Conservation (phyloP, 2,329 filamentous ascomycete genomes). For the Exophiala bonariae region DNA sequence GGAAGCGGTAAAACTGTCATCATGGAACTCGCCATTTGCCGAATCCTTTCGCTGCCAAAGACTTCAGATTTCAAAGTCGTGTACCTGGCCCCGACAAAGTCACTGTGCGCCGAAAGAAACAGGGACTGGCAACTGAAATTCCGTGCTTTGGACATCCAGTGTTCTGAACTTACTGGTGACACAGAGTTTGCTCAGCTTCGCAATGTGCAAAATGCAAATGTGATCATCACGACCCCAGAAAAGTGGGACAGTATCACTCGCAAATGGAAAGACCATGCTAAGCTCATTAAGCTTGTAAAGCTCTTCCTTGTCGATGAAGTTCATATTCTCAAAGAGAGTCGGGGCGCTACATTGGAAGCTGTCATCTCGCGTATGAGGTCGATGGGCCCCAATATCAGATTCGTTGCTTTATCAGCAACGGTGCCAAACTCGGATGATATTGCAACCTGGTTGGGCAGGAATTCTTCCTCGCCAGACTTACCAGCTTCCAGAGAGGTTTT, state of each 20-base stretch:
- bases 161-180: constrained; percentile 79
- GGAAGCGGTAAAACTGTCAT: constrained; percentile 83
- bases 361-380: constrained; percentile 88
- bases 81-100: constrained; percentile 83
- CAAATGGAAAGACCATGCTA: constrained; percentile 80
- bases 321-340: constrained; percentile 76
- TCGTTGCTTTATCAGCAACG: constrained; percentile 79
- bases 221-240: constrained; percentile 85
- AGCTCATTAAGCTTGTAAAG: constrained; percentile 71
- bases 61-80: constrained; percentile 73
- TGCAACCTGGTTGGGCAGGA: constrained; percentile 73
- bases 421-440: constrained; percentile 81
- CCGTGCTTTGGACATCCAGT: constrained; percentile 63
- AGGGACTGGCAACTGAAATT: constrained; percentile 80
- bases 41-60: constrained; percentile 58
- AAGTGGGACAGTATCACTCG: constrained; percentile 90
- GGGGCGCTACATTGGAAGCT: constrained; percentile 78
- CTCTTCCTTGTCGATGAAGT: constrained; percentile 86
- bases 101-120: constrained; percentile 73
- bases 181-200: constrained; percentile 67
- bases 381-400: constrained; percentile 71
- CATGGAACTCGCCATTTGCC: constrained; percentile 79
- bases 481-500: constrained; percentile 70
- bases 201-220: constrained; percentile 70
- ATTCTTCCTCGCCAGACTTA: constrained; percentile 57